Conservation (phyloP, 2,329 filamentous ascomycete species). For the Claviceps monticola region DNA sequence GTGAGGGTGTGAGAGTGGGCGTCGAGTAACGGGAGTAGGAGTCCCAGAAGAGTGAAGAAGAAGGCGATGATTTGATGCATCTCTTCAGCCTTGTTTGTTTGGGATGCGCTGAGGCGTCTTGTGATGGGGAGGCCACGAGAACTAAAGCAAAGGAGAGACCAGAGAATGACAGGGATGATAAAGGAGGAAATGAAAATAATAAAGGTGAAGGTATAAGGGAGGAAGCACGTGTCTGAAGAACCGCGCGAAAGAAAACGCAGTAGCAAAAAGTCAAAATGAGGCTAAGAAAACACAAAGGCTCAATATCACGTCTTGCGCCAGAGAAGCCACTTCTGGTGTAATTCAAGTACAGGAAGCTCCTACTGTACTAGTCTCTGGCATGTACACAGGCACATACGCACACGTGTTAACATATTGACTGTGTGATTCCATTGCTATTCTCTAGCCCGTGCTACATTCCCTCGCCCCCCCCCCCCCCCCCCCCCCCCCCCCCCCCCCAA, state of each 20-base stretch:
- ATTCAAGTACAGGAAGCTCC: not conserved
- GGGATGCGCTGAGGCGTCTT: too few species aligned
- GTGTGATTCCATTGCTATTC: slow-evolving; percentile 2
- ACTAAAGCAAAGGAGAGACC: too few species aligned
- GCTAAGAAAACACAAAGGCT: not conserved
- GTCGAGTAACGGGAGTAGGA: not conserved
- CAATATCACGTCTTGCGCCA: not conserved
- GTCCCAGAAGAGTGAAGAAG: not conserved
- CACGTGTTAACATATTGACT: not conserved
- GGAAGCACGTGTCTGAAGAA: not conserved
- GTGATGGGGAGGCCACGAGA: too few species aligned
- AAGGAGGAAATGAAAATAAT: not conserved
- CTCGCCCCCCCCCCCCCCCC: not conserved
- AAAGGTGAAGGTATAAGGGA: not conserved
- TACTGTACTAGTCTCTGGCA: not conserved
- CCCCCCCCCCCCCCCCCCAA: not conserved
- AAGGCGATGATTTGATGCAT: not conserved
- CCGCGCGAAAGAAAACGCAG: not conserved
- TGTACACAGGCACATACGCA: not conserved
- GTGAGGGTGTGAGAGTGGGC: not conserved
- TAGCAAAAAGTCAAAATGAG: not conserved
- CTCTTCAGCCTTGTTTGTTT: too few species aligned
- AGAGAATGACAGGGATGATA: not conserved
- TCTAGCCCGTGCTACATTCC: slow-evolving; percentile 5
- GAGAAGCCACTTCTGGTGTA: not conserved